Evolutionary conservation across 192 early-diverging fungal genomes (phyloP), one percentile per base, ranked within the genome.

Genomic region (Umbelopsis sp.): DNA sequence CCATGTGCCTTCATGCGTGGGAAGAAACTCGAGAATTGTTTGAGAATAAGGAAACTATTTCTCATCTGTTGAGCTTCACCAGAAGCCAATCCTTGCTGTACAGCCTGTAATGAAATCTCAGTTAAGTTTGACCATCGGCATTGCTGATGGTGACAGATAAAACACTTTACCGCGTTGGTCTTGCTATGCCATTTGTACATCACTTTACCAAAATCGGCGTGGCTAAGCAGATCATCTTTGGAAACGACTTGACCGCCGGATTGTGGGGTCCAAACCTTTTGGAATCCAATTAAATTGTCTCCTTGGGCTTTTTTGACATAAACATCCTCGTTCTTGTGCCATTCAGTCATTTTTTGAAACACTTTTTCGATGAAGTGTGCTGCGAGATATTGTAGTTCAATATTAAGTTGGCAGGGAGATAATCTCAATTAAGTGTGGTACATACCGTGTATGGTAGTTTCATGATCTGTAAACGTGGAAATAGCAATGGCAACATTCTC

Each of bases 141-240:
- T 0, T 1, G 5, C 7, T 41, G 0, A 51, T 20, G 5, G 35
- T 23, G 12, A 22, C 1, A 47, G 30, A 15, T 9, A 11, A 23
- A 9, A 25, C 46, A 4, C 51, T 47, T 65, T 77, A 81, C 80
- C 22, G 45, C 67, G 18, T 72, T 74, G 22, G 91, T 71, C 30
- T 86, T 86, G 20, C 74, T 70, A 53, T 94, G 94, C 92, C 93
- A 94, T 66, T 93, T 95, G 66, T 81, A 78, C 53, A 91, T 78
- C 0, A 86, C 85, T 46, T 81, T 81, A 20, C 84, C 71, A 77
- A 92, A 95, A 1, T 87, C 86, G 20, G 86, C 79, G 70, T 82
- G 86, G 18, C 80, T 76, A 6, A 91, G 70, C 1, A 89, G 66
- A 45, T 90, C 74, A n/a, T 80, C 72, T 52, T 75, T 80, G 45